Conservation (phyloP, 179 eudicot genomes). For the Monotropa hypopitys region DNA sequence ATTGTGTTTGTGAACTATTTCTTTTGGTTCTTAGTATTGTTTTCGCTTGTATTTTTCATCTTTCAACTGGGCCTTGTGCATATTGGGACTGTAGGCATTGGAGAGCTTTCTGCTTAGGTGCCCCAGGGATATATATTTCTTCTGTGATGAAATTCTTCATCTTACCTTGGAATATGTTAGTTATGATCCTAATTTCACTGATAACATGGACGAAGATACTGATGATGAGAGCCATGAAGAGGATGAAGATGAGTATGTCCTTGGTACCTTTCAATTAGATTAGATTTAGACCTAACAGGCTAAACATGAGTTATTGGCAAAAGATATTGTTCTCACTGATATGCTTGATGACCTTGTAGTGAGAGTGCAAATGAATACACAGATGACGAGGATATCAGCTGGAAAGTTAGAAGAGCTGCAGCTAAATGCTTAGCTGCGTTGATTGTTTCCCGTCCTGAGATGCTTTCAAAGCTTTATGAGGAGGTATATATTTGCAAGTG, state of each 20-base stretch:
- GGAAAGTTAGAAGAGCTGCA: constrained; percentile 98
- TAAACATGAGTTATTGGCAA: not conserved
- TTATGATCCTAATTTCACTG: constrained; percentile 96
- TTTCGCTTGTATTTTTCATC: not conserved
- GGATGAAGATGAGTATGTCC: constrained; percentile 87
- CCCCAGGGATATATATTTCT: constrained; percentile 70
- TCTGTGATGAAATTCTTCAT: constrained; percentile 67
- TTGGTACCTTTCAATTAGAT: not conserved
- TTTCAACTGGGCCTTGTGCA: not conserved
- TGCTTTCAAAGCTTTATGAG: constrained; percentile 71
- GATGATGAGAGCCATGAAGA: constrained; percentile 68
- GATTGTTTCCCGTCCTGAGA: constrained; percentile 96
- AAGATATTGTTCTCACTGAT: not conserved
- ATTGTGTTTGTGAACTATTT: not conserved
- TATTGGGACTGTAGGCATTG: constrained; percentile 52
- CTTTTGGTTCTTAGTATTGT: constrained; percentile 4
- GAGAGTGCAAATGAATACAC: constrained; percentile 94
- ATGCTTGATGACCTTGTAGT: constrained; percentile 32
- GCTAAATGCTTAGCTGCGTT: constrained; percentile 92
- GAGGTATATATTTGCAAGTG: constrained; percentile 36
- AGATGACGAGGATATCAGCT: constrained; percentile 96
- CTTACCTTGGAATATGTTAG: constrained; percentile 81
- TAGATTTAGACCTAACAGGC: not conserved
- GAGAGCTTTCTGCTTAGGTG: constrained; percentile 95
- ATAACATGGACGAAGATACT: constrained; percentile 94